A percentile compares a stretch with the other conserved stretches of the same genome.
phyloP scores from a whole-genome alignment of 2,329 filamentous ascomycete genomes.

The Arthroderma sp. region DNA sequence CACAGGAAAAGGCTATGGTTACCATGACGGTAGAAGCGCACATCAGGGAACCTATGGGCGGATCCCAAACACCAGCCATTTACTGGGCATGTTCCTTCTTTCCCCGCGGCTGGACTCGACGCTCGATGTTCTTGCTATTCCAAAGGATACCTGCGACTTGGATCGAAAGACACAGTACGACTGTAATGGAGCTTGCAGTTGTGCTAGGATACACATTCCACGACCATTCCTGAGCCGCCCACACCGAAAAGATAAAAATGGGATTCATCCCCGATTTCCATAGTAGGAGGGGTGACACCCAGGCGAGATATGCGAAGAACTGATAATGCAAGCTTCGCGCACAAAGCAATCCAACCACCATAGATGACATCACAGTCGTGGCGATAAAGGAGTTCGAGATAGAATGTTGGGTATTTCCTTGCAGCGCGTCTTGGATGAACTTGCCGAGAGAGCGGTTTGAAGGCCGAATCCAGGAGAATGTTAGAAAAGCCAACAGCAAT shows the following conservation, averaged over 20 bases:
- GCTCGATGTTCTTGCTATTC: constrained; percentile 11
- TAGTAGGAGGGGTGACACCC: constrained; percentile 75
- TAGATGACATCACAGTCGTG: constrained; percentile 62
- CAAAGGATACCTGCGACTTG: constrained; percentile 52
- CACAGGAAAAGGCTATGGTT: no score
- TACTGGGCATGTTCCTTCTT: not conserved
- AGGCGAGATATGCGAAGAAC: constrained; percentile 84
- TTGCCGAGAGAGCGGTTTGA: constrained; percentile 44
- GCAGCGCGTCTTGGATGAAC: constrained; percentile 39
- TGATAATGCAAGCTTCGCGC: constrained; percentile 87
- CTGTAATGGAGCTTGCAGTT: constrained; percentile 47
- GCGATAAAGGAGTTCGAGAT: constrained; percentile 61
- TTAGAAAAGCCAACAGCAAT: constrained; percentile 54
- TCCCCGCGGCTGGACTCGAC: constrained; percentile 3
- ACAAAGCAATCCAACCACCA: constrained; percentile 68
- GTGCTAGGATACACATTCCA: constrained; percentile 93
- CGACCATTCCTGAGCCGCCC: constrained; percentile 73
- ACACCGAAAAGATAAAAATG: constrained; percentile 52
- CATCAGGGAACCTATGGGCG: no score
- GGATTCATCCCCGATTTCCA: constrained; percentile 65
- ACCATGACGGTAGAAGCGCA: no score
- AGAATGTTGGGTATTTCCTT: constrained; percentile 43
- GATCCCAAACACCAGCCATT: no score
- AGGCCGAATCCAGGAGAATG: constrained; percentile 59
- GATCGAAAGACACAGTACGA: constrained; percentile 56